Base-by-base conservation (phyloP, 306 rosid species). In the Trifolium pratense region DNA sequence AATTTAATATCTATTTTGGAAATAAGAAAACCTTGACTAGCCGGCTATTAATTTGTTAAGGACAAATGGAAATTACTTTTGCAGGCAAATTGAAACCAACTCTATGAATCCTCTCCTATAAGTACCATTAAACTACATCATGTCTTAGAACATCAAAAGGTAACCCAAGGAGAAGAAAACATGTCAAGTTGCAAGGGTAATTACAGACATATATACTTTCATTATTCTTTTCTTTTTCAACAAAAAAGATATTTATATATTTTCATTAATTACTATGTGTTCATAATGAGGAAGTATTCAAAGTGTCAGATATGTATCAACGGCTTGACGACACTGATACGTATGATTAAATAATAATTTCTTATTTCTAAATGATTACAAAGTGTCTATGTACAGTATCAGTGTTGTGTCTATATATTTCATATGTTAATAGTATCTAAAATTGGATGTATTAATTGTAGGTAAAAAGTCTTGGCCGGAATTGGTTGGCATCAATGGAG, bases 391-490 rank as follows among this genome's bases (percentile, higher is more conserved):
- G 2, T 21, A 21, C 2, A n/a, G 36, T 31, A 7, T 34, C 37
- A 34, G 8, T 34, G 39, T 8, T 1, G 10, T 7, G 2, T 37
- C 0, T 37, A 8, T 37, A 11, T 37, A 7, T 8, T 42, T 42
- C 5, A 42, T 42, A 26, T 26, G 31, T 3, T 26, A 26, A 26
- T 26, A 3, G 32, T 29, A 4, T 29, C 32, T 29, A 29, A 11
- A 46, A 5, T 55, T 55, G 37, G 18, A 34, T 36, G 42, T 21
- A 14, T 51, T 26, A 14, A 59, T 59, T 59, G 60, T 12, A 84
- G 89, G 90, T 21, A 89, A 89, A 73, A 67, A 46, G 20, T 74
- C 92, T 14, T 87, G 96, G 92, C 80, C 83, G 0, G 90, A 87
- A 76, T 76, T 87, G 68, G 71, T 89, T 4, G 90, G 92, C 11